Evolutionary conservation across 2,329 filamentous ascomycete species (phyloP), one percentile per base, ranked within the genome.

Genomic region (Colletotrichum gigasporum): DNA sequence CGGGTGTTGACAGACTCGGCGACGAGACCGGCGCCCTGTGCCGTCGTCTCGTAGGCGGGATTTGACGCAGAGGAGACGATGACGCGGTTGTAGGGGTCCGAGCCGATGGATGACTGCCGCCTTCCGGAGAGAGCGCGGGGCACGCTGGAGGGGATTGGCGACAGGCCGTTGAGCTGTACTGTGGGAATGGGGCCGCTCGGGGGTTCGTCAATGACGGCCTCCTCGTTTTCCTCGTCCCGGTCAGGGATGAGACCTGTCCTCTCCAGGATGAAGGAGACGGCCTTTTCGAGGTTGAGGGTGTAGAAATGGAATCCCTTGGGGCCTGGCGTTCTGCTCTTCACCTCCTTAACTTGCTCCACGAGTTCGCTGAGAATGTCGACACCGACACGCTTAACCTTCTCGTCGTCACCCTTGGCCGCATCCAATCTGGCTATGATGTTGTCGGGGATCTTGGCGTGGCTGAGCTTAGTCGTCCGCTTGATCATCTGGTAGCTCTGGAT

Each of bases 401-500:
- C 92, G 71, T 96, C 92, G 68, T 96, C 92, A 37, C 88, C 88
- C 76, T 89, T 92, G 44, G 94, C 91, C 0, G 83, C 83, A 67
- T 93, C 89, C 41, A 96, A 81, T 22, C 92, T 88, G 11, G 83
- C 82, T 73, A 95, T 83, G 28, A 97, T 85, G 12, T 85, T 79
- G 1, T 86, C 80, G 0, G 96, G 96, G 44, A 98, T 84, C 67
- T 86, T 90, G 48, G 94, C 95, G 76, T 97, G 94, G 75, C 94
- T 97, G 42, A 99, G 85, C 79, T 98, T 99, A 22, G 94, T 95
- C 30, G 95, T 97, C 67, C 96, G 85, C 73, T 93, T 93, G 72
- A 99, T 88, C 82, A 97, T 98, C 76, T 97, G 93, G 78, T 97
- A 98, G 79, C 92, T 96, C 79, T 99, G 96, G 54, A 99, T 94